phyloP scores from a whole-genome alignment of 2,329 filamentous ascomycete species.

The Colletotrichum abscissum region DNA sequence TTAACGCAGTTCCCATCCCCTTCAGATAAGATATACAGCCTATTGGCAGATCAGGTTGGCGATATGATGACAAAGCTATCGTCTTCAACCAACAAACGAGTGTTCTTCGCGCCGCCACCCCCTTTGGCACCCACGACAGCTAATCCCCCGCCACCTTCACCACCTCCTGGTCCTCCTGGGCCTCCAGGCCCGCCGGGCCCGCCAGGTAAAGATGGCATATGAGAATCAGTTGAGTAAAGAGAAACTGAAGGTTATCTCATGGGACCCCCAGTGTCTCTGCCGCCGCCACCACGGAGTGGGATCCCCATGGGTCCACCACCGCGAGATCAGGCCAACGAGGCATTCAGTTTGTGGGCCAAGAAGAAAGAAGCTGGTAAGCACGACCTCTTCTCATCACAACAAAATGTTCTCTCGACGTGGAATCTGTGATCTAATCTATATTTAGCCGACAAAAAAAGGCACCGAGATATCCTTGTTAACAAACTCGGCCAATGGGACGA shows the following conservation, averaged over 20 bases:
- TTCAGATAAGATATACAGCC: constrained; percentile 30
- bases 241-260: neutral
- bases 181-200: neutral
- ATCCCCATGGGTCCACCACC: neutral
- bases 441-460: neutral
- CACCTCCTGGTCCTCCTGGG: neutral
- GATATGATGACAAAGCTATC: constrained; percentile 16
- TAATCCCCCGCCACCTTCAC: neutral
- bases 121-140: neutral
- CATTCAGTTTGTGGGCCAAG: constrained; percentile 5
- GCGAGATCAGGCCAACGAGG: neutral
- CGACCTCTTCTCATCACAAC: too few species aligned
- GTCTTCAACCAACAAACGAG: neutral
- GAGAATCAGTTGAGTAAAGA: neutral
- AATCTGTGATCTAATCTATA: neutral
- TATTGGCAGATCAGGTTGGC: constrained; percentile 14
- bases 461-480: neutral
- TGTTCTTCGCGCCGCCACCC: neutral
- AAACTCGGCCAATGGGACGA: constrained; percentile 20
- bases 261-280: neutral
- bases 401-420: neutral
- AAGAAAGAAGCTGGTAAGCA: constrained; percentile 12
- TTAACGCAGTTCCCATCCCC: constrained; percentile 36
- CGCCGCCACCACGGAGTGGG: neutral
- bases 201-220: neutral